Evolutionary conservation across 2,329 filamentous ascomycete genomes (phyloP).

Genomic region (Aspergillus sp.): DNA sequence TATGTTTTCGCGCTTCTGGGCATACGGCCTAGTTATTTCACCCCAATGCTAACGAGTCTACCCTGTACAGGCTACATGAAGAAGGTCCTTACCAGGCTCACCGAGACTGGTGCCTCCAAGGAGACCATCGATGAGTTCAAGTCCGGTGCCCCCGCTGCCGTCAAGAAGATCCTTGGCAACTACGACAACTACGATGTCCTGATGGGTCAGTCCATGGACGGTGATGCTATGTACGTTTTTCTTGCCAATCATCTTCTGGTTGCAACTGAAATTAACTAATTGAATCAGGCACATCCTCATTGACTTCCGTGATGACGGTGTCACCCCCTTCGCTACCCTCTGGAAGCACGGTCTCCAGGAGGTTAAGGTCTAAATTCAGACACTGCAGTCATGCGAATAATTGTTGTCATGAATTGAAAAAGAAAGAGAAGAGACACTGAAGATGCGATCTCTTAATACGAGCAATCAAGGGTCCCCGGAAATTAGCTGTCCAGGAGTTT

Average conservation of each 20-base stretch:
- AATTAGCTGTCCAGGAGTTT: too few species aligned
- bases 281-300: slow-evolving; percentile 75
- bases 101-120: slow-evolving; percentile 62
- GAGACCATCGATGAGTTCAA: slow-evolving; percentile 78
- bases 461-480: background rate
- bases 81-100: slow-evolving; percentile 72
- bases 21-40: slow-evolving; percentile 14
- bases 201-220: slow-evolving; percentile 88
- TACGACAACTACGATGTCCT: slow-evolving; percentile 98
- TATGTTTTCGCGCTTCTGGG: slow-evolving; percentile 46
- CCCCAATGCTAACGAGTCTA: slow-evolving; percentile 8
- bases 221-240: slow-evolving; percentile 80
- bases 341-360: slow-evolving; percentile 93
- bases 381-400: background rate
- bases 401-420: slow-evolving; percentile 26
- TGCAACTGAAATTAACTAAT: background rate
- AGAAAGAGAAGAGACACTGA: slow-evolving; percentile 21
- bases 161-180: slow-evolving; percentile 83
- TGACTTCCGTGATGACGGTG: slow-evolving; percentile 96
- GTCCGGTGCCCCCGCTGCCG: slow-evolving; percentile 69
- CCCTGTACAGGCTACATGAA: slow-evolving; percentile 77
- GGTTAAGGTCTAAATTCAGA: slow-evolving; percentile 77
- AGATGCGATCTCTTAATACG: slow-evolving; percentile 11
- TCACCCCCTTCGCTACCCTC: slow-evolving; percentile 83
- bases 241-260: background rate